These are phyloP conservation scores for Sarocladium kiliense DNA, from an alignment of 2,329 filamentous ascomycete genomes.

Conservation along the genomic window DNA sequence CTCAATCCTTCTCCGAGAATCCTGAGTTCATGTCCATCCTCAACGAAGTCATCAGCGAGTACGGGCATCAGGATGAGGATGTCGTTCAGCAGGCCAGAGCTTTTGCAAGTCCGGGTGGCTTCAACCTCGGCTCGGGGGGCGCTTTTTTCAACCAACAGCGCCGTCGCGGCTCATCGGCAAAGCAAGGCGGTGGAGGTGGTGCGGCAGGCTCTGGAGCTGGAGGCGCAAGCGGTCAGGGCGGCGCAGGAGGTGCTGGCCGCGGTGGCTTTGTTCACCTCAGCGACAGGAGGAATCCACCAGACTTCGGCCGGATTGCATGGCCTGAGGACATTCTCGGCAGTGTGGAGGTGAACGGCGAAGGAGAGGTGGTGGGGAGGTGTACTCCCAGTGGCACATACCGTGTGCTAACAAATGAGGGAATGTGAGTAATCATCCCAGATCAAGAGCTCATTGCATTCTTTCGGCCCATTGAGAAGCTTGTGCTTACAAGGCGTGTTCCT, in stretches of 20 bases:
- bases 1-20: slow-evolving; percentile 55
- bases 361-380: slow-evolving; percentile 52
- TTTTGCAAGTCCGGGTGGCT: slow-evolving; percentile 53
- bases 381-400: slow-evolving; percentile 59
- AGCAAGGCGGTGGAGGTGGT: slow-evolving; percentile 33
- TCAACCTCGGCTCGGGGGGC: slow-evolving; percentile 49
- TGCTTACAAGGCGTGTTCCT: slow-evolving; percentile 15
- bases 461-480: too few relatives aligned
- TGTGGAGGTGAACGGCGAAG: slow-evolving; percentile 55
- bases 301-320: slow-evolving; percentile 63
- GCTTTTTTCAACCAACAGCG: slow-evolving; percentile 43
- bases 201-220: slow-evolving; percentile 43
- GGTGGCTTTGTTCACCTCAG: slow-evolving; percentile 63
- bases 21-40: slow-evolving; percentile 53
- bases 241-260: slow-evolving; percentile 52
- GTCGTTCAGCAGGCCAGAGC: slow-evolving; percentile 53
- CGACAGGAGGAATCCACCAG: slow-evolving; percentile 58
- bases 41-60: slow-evolving; percentile 47
- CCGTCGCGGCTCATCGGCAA: slow-evolving; percentile 25
- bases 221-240: slow-evolving; percentile 56
- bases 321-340: slow-evolving; percentile 67
- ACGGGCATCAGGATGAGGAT: slow-evolving; percentile 52
- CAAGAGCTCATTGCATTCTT: too few relatives aligned
- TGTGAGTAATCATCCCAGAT: slow-evolving; percentile 46
- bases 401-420: slow-evolving; percentile 59